Conservation (phyloP, 2,329 filamentous ascomycete species). For the Cordyceps fumosorosea region DNA sequence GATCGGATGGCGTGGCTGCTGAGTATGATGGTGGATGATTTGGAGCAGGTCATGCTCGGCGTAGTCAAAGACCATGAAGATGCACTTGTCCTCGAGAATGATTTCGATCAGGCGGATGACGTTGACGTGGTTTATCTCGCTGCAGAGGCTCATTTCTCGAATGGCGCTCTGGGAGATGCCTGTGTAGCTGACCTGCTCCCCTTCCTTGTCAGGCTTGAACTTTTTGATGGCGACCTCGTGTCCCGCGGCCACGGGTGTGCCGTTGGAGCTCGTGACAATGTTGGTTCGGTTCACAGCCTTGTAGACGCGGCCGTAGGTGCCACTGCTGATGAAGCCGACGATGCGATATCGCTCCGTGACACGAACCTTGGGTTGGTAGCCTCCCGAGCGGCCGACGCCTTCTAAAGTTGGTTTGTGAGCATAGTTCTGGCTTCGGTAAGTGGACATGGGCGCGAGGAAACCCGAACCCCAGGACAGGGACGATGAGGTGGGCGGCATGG, state of each 20-base stretch:
- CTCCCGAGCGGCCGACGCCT: constrained; percentile 43
- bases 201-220: constrained; percentile 98
- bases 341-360: constrained; percentile 93
- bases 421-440: not conserved
- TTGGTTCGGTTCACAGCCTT: constrained; percentile 67
- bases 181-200: constrained; percentile 88
- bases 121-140: constrained; percentile 81
- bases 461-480: not conserved
- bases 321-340: constrained; percentile 95
- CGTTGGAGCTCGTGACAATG: constrained; percentile 11
- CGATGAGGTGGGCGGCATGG: constrained; percentile 12
- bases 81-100: constrained; percentile 96
- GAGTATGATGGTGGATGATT: constrained; percentile 96
- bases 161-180: constrained; percentile 96
- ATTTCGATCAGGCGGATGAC: constrained; percentile 90
- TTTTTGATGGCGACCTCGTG: constrained; percentile 96
- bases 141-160: constrained; percentile 95
- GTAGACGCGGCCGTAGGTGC: constrained; percentile 96
- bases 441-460: not conserved
- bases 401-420: constrained; percentile 40
- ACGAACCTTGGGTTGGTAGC: constrained; percentile 71
- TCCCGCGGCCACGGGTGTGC: constrained; percentile 38
- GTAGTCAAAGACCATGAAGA: constrained; percentile 99
- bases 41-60: constrained; percentile 95
- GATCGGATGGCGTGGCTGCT: constrained; percentile 81